These are phyloP conservation scores for Neofusicoccum kwambonambiense DNA, from an alignment of 2,329 filamentous ascomycete genomes.

Conservation along the genomic window DNA sequence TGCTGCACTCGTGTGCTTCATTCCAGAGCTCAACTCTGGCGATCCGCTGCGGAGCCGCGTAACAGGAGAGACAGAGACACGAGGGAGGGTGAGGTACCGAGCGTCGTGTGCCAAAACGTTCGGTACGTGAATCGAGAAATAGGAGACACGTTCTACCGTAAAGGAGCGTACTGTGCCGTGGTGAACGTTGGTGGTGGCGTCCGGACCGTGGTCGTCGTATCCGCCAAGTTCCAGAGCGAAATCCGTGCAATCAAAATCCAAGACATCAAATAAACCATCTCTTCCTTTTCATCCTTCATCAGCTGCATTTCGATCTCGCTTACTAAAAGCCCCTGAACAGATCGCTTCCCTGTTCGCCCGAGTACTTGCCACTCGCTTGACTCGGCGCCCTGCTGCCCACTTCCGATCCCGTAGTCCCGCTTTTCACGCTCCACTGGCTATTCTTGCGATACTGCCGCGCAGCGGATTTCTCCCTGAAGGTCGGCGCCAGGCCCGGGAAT, in stretches of 20 bases:
- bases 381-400: conserved; percentile 7
- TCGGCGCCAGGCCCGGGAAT: conserved; percentile 20
- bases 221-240: not conserved
- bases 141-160: not conserved
- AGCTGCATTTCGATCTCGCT: not conserved
- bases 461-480: conserved; percentile 2
- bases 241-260: conserved; percentile 3
- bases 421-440: conserved; percentile 3
- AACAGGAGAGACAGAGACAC: not conserved
- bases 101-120: not conserved
- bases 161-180: not conserved
- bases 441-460: conserved; percentile 4
- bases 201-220: not conserved
- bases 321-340: conserved; percentile 14
- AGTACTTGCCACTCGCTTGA: conserved; percentile 12
- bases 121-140: not conserved
- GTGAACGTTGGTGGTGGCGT: not conserved
- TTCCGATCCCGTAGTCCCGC: not conserved
- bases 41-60: not conserved
- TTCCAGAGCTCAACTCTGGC: conserved; percentile 2
- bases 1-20: not conserved
- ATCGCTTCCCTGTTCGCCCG: conserved; percentile 8
- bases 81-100: not conserved
- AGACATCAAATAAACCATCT: not conserved
- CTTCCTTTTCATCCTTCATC: not conserved